These are phyloP conservation scores for Phytophthora rubi DNA, from an alignment of 352 stramenopile genomes.

Conservation along the genomic window DNA sequence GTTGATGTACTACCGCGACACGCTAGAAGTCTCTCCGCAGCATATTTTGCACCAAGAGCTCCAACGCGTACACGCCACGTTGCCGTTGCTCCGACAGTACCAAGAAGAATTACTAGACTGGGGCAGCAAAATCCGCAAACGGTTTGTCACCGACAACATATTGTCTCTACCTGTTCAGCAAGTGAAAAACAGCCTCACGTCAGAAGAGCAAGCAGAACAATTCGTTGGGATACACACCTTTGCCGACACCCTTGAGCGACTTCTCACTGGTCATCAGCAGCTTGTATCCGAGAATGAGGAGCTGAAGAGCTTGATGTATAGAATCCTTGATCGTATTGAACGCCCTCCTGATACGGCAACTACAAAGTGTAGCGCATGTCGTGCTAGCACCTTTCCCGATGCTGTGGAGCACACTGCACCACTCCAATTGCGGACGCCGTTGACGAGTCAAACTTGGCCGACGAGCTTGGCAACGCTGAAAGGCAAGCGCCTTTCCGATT, in stretches of 20 bases:
- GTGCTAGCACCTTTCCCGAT: background rate
- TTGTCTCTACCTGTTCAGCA: constrained; percentile 9
- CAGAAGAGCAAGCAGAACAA: constrained; percentile 15
- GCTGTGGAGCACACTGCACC: background rate
- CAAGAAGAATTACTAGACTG: constrained; percentile 6
- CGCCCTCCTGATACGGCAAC: background rate
- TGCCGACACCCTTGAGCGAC: background rate
- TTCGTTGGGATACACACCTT: constrained; percentile 14
- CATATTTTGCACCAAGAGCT: constrained; percentile 7
- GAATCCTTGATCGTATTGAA: constrained; percentile 6
- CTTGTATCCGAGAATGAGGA: constrained; percentile 4
- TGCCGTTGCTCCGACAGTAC: background rate
- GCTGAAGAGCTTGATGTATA: constrained; percentile 1
- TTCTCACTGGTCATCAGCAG: constrained; percentile 3
- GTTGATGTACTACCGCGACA: constrained; percentile 17
- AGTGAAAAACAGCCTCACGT: background rate
- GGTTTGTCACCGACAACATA: constrained; percentile 11
- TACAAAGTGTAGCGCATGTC: background rate
- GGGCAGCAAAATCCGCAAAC: constrained; percentile 7
- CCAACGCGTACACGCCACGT: background rate
- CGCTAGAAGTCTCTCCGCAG: background rate
- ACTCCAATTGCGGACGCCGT: background rate
- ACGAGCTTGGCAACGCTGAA: background rate
- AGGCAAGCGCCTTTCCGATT: background rate
- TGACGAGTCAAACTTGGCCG: background rate